Conservation (phyloP, 768 basidiomycete species). For the Clavulina sp. region DNA sequence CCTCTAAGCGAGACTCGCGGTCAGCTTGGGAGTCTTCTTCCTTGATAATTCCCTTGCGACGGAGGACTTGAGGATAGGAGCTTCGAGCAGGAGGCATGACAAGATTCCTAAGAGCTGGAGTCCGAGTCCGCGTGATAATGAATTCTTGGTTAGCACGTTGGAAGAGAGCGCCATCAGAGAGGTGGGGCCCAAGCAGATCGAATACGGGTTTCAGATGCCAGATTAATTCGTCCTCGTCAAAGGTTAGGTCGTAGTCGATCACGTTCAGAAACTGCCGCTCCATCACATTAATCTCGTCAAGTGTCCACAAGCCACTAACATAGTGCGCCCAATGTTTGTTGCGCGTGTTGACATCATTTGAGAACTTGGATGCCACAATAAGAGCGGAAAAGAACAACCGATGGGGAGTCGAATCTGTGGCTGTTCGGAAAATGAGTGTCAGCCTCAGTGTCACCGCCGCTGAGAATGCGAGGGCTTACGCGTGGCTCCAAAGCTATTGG, state of each 20-base stretch:
- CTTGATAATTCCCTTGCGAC: background rate
- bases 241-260: slow-evolving; percentile 83
- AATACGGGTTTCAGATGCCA: slow-evolving; percentile 38
- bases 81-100: background rate
- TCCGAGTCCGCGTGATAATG: background rate
- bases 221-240: slow-evolving; percentile 64
- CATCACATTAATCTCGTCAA: slow-evolving; percentile 82
- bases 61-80: background rate
- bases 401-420: slow-evolving; percentile 64
- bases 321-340: slow-evolving; percentile 86
- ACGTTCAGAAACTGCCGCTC: slow-evolving; percentile 88
- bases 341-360: slow-evolving; percentile 92
- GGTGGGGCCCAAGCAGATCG: background rate
- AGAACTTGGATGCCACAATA: slow-evolving; percentile 91
- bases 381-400: slow-evolving; percentile 91
- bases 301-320: slow-evolving; percentile 48
- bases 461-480: slow-evolving; percentile 28
- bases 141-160: background rate
- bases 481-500: slow-evolving; percentile 66
- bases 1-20: no score
- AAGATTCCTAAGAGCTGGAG: background rate
- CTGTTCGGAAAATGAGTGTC: slow-evolving; percentile 9
- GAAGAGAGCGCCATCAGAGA: background rate
- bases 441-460: slow-evolving; percentile 2
- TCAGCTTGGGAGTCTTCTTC: no score